These are phyloP conservation scores for Cyclostephanos tholiformis DNA, from an alignment of 108 stramenopile genomes.

Conservation along the genomic window DNA sequence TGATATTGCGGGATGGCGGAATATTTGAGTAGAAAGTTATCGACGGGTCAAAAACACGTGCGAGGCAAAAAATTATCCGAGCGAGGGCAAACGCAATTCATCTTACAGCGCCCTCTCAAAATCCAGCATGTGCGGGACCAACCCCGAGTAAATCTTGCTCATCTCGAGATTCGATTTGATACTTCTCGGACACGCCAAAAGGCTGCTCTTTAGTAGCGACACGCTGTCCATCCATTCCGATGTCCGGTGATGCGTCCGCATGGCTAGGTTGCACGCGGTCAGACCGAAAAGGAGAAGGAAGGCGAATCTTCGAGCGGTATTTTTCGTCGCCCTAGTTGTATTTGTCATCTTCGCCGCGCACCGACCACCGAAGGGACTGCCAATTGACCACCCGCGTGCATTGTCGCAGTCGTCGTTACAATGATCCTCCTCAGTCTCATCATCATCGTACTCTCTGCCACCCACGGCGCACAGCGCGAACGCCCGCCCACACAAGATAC, in stretches of 20 bases:
- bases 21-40: neutral
- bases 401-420: too few species aligned
- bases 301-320: constrained; percentile 1
- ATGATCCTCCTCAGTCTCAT: neutral
- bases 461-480: constrained; percentile 27
- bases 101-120: constrained; percentile 51
- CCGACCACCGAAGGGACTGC: neutral
- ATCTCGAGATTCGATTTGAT: constrained; percentile 85
- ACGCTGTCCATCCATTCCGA: constrained; percentile 83
- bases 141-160: constrained; percentile 75
- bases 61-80: constrained; percentile 5
- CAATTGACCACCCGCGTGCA: too few species aligned
- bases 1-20: neutral
- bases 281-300: constrained; percentile 1
- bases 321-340: neutral
- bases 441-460: neutral
- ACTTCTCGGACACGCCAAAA: constrained; percentile 72
- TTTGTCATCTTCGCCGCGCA: neutral
- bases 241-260: constrained; percentile 51
- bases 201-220: constrained; percentile 59
- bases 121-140: constrained; percentile 66
- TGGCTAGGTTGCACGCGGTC: constrained; percentile 21
- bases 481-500: constrained; percentile 51
- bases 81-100: neutral
- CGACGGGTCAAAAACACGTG: neutral